phyloP scores from a whole-genome alignment of 2,329 filamentous ascomycete species.

The Ophiostoma sp. region DNA sequence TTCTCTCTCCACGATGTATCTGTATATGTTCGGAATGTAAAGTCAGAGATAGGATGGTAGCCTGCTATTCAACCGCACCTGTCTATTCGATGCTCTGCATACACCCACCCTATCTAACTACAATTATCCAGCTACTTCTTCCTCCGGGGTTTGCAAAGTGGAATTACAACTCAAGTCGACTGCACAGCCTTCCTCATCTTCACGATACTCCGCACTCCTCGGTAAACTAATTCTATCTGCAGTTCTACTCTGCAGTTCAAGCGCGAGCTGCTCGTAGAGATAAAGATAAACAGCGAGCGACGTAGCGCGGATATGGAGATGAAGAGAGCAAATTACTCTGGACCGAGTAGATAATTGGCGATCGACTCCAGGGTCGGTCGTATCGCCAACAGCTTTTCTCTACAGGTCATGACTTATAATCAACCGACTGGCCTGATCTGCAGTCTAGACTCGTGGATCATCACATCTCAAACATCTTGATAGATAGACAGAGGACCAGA shows the following conservation, averaged over 20 bases:
- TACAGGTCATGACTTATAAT: background rate
- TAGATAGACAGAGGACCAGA: background rate
- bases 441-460: conserved; percentile 3
- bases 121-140: background rate
- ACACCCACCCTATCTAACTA: background rate
- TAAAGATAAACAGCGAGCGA: background rate
- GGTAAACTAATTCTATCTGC: background rate
- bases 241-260: background rate
- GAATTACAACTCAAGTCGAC: background rate
- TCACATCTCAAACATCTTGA: background rate
- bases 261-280: background rate
- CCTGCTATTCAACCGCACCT: background rate
- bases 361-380: background rate
- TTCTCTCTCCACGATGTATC: background rate
- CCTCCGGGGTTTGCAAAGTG: conserved; percentile 2
- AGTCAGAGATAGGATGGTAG: background rate
- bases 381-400: background rate
- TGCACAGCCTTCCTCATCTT: conserved; percentile 6
- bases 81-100: too few relatives aligned
- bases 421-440: background rate
- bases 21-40: too few relatives aligned
- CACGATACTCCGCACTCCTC: conserved; percentile 4
- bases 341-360: background rate
- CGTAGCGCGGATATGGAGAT: background rate
- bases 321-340: too few relatives aligned